These are phyloP conservation scores for Stagonosporopsis vannaccii DNA, from an alignment of 2,329 filamentous ascomycete genomes.

Conservation along the genomic window DNA sequence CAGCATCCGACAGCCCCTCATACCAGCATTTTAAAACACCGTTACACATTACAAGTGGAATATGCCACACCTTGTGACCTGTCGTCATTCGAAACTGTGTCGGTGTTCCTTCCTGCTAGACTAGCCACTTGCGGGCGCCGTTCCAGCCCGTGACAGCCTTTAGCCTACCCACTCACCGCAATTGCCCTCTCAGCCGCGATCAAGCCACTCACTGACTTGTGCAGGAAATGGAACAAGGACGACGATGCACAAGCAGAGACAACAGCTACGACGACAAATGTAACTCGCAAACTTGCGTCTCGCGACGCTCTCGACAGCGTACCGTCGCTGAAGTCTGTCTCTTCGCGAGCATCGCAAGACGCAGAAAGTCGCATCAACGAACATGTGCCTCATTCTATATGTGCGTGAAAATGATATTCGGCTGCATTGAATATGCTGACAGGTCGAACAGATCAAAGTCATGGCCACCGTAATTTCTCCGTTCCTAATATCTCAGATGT, in stretches of 20 bases:
- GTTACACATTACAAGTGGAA: background rate
- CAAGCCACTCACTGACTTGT: constrained; percentile 29
- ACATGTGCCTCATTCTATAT: constrained; percentile 70
- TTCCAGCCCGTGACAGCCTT: constrained; percentile 22
- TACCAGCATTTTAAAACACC: constrained; percentile 8
- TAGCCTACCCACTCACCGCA: constrained; percentile 12
- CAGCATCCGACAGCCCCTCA: constrained; percentile 34
- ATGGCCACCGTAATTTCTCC: constrained; percentile 51
- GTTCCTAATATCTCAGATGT: constrained; percentile 51
- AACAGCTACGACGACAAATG: constrained; percentile 28
- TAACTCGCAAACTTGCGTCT: constrained; percentile 49
- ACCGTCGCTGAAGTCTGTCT: constrained; percentile 39
- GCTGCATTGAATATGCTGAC: background rate
- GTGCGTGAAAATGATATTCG: constrained; percentile 54
- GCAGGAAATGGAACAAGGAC: constrained; percentile 54
- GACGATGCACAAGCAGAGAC: constrained; percentile 44
- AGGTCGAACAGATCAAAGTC: constrained; percentile 56
- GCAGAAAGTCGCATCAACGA: constrained; percentile 59
- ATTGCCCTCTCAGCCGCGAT: constrained; percentile 18
- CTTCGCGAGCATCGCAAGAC: constrained; percentile 51
- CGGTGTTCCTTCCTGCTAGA: constrained; percentile 21
- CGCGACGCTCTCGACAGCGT: constrained; percentile 48
- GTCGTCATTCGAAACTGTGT: constrained; percentile 34
- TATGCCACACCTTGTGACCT: constrained; percentile 16
- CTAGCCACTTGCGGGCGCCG: constrained; percentile 29